Evolutionary conservation across 306 rosid species (phyloP).

Genomic region (Geum urbanum): DNA sequence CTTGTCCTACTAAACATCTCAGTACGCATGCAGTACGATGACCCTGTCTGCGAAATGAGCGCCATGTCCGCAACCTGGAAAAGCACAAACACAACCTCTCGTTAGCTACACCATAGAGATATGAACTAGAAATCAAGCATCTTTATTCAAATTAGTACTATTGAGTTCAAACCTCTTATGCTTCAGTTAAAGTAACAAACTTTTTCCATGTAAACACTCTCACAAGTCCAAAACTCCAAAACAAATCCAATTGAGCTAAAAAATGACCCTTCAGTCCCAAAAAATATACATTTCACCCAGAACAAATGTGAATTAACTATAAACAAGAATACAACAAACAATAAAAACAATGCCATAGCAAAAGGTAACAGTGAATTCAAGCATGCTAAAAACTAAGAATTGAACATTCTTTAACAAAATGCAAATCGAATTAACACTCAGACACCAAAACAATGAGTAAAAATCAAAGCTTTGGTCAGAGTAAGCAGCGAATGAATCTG

Average conservation of each 20-base stretch:
- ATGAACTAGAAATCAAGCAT: neutral
- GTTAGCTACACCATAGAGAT: neutral
- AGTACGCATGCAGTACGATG: constrained; percentile 28
- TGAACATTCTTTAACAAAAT: neutral
- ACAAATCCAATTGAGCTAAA: neutral
- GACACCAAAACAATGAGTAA: neutral
- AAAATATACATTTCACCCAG: neutral
- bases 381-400: neutral
- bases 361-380: neutral
- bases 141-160: neutral
- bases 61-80: constrained; percentile 47
- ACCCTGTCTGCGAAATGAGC: constrained; percentile 38
- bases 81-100: constrained; percentile 1
- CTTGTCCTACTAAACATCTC: constrained; percentile 29
- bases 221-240: too few relatives aligned
- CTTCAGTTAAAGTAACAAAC: neutral
- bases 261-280: neutral
- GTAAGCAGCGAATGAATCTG: neutral
- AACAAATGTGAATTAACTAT: neutral
- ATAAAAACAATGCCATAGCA: neutral
- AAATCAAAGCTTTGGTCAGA: constrained; percentile 3
- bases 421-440: neutral
- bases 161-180: neutral
- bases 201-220: neutral
- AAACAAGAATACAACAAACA: neutral